Base-by-base conservation (phyloP, 371 early-diverging fungal species). In the Apophysomyces sp. region DNA sequence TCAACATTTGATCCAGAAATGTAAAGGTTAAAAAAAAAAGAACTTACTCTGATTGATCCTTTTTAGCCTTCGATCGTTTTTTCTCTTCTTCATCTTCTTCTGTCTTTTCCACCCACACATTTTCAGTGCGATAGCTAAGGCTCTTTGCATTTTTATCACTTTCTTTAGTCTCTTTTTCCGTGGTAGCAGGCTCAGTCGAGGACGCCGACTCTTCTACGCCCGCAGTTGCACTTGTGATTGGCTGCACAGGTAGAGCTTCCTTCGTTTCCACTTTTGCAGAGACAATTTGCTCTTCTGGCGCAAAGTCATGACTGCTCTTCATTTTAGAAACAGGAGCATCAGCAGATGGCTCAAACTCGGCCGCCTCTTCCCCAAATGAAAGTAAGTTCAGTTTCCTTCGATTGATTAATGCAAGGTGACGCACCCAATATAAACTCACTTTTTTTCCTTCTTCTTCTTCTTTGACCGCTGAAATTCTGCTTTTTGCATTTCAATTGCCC, bases 301-400 rank as follows among this genome's bases (percentile, higher is more conserved):
- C 62, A 15, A 91, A 76, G 58, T 95, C 97, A 61, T 95, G 92
- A 29, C 88, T 89, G 62, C 95, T 95, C 61, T 89, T 75, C 68
- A 51, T 66, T 39, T 55, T 67, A 34, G 28, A 59, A 58, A 52
- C 73, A 61, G 31, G 68, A 58, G 63, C 72, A 29, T 30, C 29
- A 27, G 52, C 78, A 6, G 60, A 16, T 29, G 71, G 70, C 26
- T 83, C 85, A 9, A 76, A 71, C 40, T 85, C 89, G 13, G 79
- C 87, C 5, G 83, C 88, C 49, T 94, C 95, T 52, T 92, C 92
- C 0, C 84, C 95, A 86, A 97, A 97, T 0, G 98, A 96, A 15
- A 97, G 80, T 49, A 97, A 65, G 52, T 84, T 89, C 44, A 89
- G 63, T 54, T 91, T 89, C 62, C 90, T 92, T 55, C 24, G 8